Conservation (phyloP, 1,284 basidiomycete genomes). For the Fistulinella cinereoalba region DNA sequence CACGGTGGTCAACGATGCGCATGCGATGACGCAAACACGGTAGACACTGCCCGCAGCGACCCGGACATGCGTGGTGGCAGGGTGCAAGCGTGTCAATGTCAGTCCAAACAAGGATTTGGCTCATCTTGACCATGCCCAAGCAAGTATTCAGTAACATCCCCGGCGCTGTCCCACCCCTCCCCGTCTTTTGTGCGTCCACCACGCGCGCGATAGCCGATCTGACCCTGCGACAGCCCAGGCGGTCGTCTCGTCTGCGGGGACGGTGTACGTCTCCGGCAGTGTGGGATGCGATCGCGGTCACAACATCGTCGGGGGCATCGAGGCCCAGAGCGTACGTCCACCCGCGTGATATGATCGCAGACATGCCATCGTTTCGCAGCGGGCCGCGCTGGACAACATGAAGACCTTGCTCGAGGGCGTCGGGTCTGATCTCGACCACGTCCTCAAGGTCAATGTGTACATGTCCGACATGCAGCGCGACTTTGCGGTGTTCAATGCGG, state of each 20-base stretch:
- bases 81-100: no score
- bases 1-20: no score
- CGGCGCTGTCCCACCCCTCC: conserved; percentile 46
- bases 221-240: conserved; percentile 55
- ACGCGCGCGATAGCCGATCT: no score
- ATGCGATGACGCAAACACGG: no score
- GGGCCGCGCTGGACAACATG: conserved; percentile 57
- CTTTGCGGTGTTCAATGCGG: conserved; percentile 53
- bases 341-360: conserved; percentile 12
- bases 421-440: conserved; percentile 54
- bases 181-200: conserved; percentile 52
- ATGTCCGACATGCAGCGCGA: conserved; percentile 51
- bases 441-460: conserved; percentile 64
- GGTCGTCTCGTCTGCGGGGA: conserved; percentile 49
- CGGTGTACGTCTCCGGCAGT: conserved; percentile 58
- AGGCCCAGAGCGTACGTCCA: conserved; percentile 41
- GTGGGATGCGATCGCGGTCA: conserved; percentile 52
- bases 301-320: conserved; percentile 49
- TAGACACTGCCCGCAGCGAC: no score
- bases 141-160: conserved; percentile 39
- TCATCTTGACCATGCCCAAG: conserved; percentile 27
- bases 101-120: no score
- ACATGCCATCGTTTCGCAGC: conserved; percentile 33
- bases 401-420: conserved; percentile 55
- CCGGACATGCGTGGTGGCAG: no score